Conservation (phyloP, 495 filamentous ascomycete species). For the Opeltia flavorubescens region DNA sequence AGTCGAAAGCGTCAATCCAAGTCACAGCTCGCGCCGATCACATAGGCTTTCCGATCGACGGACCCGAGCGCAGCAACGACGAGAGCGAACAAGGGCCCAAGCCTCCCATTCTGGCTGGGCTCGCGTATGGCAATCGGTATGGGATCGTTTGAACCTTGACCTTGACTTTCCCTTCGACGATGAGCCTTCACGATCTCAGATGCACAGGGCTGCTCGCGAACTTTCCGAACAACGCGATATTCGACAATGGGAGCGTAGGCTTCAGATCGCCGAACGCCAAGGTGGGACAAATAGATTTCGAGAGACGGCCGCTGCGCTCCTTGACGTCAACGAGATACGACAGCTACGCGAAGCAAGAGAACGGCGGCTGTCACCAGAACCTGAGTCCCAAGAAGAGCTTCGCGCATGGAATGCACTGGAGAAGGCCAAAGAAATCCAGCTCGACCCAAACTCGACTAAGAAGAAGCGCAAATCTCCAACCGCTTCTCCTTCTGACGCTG, state of each 20-base stretch:
- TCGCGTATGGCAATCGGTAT: slow-evolving; percentile 55
- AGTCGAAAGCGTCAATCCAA: slow-evolving; percentile 19
- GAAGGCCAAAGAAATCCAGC: slow-evolving; percentile 57
- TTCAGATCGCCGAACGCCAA: slow-evolving; percentile 64
- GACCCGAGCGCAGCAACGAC: slow-evolving; percentile 35
- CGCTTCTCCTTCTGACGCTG: slow-evolving; percentile 49
- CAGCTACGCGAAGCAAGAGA: slow-evolving; percentile 27
- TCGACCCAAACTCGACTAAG: slow-evolving; percentile 26
- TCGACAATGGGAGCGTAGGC: slow-evolving; percentile 61
- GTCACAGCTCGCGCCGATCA: slow-evolving; percentile 17
- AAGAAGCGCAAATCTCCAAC: slow-evolving; percentile 73
- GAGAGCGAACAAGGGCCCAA: slow-evolving; percentile 28
- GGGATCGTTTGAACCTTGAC: slow-evolving; percentile 56
- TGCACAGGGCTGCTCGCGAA: slow-evolving; percentile 36
- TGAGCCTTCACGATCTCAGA: slow-evolving; percentile 34
- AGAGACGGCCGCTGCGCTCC: slow-evolving; percentile 39
- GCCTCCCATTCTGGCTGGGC: slow-evolving; percentile 41
- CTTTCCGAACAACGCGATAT: slow-evolving; percentile 52
- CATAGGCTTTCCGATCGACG: slow-evolving; percentile 32
- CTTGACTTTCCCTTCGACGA: slow-evolving; percentile 84
- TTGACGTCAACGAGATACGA: slow-evolving; percentile 32
- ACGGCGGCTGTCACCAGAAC: slow-evolving; percentile 25
- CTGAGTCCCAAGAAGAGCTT: slow-evolving; percentile 64
- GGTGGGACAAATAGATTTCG: slow-evolving; percentile 54
- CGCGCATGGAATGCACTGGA: slow-evolving; percentile 84